Evolutionary conservation across 2,329 filamentous ascomycete genomes (phyloP).

Genomic region (Lecanicillium sp.): DNA sequence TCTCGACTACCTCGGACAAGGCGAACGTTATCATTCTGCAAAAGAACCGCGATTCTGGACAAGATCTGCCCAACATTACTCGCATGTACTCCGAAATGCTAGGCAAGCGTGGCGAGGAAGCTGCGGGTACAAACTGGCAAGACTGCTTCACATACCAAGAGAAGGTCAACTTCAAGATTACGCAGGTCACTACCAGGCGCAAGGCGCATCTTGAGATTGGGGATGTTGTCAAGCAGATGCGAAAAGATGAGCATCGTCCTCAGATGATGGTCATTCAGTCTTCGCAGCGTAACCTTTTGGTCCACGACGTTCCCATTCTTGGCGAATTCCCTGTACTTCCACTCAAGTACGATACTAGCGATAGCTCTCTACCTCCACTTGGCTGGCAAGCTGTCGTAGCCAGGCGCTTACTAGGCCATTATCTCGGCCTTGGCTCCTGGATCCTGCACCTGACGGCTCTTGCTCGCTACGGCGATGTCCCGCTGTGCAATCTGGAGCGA

Average conservation of each 20-base stretch:
- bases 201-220: constrained; percentile 85
- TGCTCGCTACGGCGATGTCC: constrained; percentile 87
- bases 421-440: constrained; percentile 90
- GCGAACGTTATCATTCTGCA: constrained; percentile 88
- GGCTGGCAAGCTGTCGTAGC: constrained; percentile 91
- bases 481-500: constrained; percentile 88
- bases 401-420: constrained; percentile 79
- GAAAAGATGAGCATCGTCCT: constrained; percentile 74
- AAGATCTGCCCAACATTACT: constrained; percentile 84
- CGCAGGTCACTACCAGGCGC: constrained; percentile 80
- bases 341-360: constrained; percentile 73
- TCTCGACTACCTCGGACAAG: constrained; percentile 74
- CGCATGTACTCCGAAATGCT: constrained; percentile 81
- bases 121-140: constrained; percentile 66
- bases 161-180: constrained; percentile 76
- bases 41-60: constrained; percentile 65
- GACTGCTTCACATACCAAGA: constrained; percentile 83
- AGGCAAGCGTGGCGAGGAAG: constrained; percentile 57
- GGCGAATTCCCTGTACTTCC: constrained; percentile 79
- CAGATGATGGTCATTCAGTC: constrained; percentile 87
- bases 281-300: constrained; percentile 70
- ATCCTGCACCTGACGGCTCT: constrained; percentile 81
- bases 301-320: constrained; percentile 78
- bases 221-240: constrained; percentile 84
- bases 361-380: constrained; percentile 82